Conservation (phyloP, 352 stramenopile genomes). For the Phytophthora hybrid region DNA sequence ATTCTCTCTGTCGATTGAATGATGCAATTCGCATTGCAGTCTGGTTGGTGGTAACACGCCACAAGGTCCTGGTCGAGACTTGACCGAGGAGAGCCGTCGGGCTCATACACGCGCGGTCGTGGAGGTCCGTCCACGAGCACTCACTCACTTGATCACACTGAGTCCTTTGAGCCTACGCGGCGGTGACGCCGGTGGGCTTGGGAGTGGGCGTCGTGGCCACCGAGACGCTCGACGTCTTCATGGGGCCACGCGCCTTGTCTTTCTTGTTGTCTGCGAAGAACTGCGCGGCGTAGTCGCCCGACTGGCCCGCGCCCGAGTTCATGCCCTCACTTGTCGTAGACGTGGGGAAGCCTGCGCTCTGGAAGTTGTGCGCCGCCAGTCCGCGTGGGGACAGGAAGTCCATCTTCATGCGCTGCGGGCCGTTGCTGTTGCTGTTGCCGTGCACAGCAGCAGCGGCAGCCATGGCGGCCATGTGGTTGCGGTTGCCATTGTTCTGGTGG, state of each 20-base stretch:
- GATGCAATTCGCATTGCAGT: slow-evolving; percentile 33
- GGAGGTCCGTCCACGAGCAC: slow-evolving; percentile 19
- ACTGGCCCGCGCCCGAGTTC: slow-evolving; percentile 10
- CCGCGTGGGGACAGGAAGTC: slow-evolving; percentile 51
- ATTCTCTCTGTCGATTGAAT: slow-evolving; percentile 28
- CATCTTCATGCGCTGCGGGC: slow-evolving; percentile 65
- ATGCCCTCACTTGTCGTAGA: slow-evolving; percentile 30
- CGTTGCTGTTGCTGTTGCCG: slow-evolving; percentile 2
- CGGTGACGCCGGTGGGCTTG: slow-evolving; percentile 59
- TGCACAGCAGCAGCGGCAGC: slow-evolving; percentile 38
- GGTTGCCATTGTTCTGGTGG: slow-evolving; percentile 31
- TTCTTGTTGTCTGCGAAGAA: slow-evolving; percentile 72
- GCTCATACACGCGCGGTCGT: slow-evolving; percentile 20
- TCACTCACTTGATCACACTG: slow-evolving; percentile 35
- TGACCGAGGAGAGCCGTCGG: slow-evolving; percentile 26
- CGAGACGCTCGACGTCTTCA: slow-evolving; percentile 46
- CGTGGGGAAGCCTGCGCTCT: slow-evolving; percentile 46
- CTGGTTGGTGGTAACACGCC: slow-evolving; percentile 10
- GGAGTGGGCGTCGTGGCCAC: slow-evolving; percentile 43
- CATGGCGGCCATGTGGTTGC: slow-evolving; percentile 41
- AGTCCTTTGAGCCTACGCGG: slow-evolving; percentile 36
- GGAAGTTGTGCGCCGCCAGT: slow-evolving; percentile 43
- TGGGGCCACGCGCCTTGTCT: slow-evolving; percentile 50
- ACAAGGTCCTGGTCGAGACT: not conserved
- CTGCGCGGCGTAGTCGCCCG: slow-evolving; percentile 68